Percentiles rank a stretch among this genome's conserved stretches.
phyloP scores from a whole-genome alignment of 139 green algal species.

The Trebouxia sp. region DNA sequence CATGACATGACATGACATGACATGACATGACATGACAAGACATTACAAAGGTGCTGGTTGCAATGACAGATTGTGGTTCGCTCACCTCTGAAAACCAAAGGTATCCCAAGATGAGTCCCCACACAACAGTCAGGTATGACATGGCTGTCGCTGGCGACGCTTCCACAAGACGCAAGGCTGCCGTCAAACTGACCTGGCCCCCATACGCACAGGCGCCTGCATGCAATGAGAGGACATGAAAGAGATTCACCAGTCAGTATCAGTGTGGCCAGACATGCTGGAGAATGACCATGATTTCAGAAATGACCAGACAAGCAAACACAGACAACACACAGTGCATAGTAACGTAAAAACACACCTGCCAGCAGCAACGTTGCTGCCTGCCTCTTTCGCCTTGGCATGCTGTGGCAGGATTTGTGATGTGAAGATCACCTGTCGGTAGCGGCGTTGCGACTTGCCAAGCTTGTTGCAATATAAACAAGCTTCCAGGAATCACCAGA shows the following conservation, averaged over 20 bases:
- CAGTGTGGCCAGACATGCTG: background rate
- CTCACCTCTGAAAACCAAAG: background rate
- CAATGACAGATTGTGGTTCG: too few species aligned
- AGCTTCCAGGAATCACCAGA: constrained; percentile 9
- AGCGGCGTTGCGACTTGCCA: background rate
- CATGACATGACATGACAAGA: background rate
- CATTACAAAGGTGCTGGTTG: background rate
- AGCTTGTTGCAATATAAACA: constrained; percentile 2
- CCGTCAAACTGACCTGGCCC: constrained; percentile 38
- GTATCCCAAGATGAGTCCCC: constrained; percentile 33
- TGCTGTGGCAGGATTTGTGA: too few species aligned
- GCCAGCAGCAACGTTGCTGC: too few species aligned
- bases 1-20: background rate
- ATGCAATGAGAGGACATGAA: background rate
- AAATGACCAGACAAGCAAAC: too few species aligned
- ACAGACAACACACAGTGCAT: too few species aligned
- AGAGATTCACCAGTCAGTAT: background rate
- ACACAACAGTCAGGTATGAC: constrained; percentile 45
- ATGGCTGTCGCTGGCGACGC: constrained; percentile 41
- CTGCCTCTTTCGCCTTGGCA: too few species aligned
- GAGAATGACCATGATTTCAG: background rate
- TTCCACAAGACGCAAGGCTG: constrained; percentile 31
- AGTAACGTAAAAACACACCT: too few species aligned
- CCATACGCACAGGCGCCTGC: constrained; percentile 31
- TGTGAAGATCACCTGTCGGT: background rate